Percentiles rank a stretch among this genome's conserved stretches.
These are phyloP conservation scores for Cyclotella baltica DNA, from an alignment of 108 stramenopile species.

Conservation along the genomic window DNA sequence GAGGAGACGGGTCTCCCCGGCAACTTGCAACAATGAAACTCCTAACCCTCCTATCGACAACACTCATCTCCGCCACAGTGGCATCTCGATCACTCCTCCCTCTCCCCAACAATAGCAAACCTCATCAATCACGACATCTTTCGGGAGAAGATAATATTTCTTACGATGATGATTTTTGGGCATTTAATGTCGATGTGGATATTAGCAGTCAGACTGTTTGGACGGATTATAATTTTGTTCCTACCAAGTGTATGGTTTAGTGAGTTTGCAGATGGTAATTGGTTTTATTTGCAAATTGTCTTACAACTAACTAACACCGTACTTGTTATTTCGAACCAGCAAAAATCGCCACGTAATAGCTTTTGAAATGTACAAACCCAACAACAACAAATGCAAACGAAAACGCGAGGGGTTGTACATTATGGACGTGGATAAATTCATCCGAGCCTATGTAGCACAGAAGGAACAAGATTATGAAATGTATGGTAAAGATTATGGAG, in stretches of 20 bases:
- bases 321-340: conserved; percentile 21
- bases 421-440: conserved; percentile 48
- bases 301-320: background rate
- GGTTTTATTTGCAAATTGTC: background rate
- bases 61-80: background rate
- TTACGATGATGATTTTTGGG: conserved; percentile 49
- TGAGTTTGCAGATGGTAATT: conserved; percentile 21
- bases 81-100: background rate
- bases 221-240: conserved; percentile 36
- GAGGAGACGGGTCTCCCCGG: background rate
- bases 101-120: background rate
- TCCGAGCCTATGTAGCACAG: conserved; percentile 42
- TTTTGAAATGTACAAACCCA: conserved; percentile 39
- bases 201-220: conserved; percentile 19
- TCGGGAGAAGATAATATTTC: conserved; percentile 21
- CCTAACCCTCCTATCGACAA: conserved; percentile 4
- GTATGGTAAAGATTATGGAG: conserved; percentile 42
- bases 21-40: background rate
- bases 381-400: conserved; percentile 44
- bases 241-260: conserved; percentile 45
- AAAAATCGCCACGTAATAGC: conserved; percentile 47
- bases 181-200: conserved; percentile 28
- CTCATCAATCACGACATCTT: conserved; percentile 20
- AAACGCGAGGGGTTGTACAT: conserved; percentile 34
- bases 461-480: conserved; percentile 38